Base-by-base conservation (phyloP, 495 filamentous ascomycete genomes). In the Talaromyces thailandensis region DNA sequence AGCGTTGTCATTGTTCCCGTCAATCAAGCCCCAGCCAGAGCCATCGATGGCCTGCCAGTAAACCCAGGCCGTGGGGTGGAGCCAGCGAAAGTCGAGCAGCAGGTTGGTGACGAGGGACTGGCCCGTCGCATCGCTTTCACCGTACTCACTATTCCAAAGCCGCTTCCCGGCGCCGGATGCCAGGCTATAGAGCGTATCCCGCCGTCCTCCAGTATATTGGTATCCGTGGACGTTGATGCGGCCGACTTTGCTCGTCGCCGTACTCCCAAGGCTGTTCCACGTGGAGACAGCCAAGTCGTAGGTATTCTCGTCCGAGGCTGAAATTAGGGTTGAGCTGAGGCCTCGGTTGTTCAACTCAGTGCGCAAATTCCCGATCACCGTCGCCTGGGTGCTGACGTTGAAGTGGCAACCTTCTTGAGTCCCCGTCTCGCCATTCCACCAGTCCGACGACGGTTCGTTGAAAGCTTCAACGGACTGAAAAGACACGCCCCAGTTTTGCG, bases 91-190 rank as follows among this genome's bases (percentile, higher is more conserved):
- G 57, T 76, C 73, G 16, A 76, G 64, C 29, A 76, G 57, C 43
- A 76, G 60, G 51, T 76, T 75, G 26, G 64, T 68, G 25, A 63
- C 70, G 21, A 76, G 64, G 9, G 60, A 51, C 35, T 64, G 12
- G 29, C 73, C 71, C 4, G 69, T 71, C 4, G 70, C 70, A 52
- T 76, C 74, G 25, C 57, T 62, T 56, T 76, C 73, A 24, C 73
- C 73, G 61, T 76, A 76, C 64, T 76, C 73, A 62, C 71, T 75
- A 40, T 76, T 71, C 73, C 73, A 76, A 8, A 75, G 62, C 58
- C 64, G 71, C 59, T 75, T 73, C 43, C 67, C 63, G 0, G 67
- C 61, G 4, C 24, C 31, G 3, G 40, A 37, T 6, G 63, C 70
- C 11, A 70, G 58, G 9, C 48, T 58, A 35, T 66, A 69, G 16